Base-by-base conservation (phyloP, 352 stramenopile species). In the Phytophthora colocasiae region DNA sequence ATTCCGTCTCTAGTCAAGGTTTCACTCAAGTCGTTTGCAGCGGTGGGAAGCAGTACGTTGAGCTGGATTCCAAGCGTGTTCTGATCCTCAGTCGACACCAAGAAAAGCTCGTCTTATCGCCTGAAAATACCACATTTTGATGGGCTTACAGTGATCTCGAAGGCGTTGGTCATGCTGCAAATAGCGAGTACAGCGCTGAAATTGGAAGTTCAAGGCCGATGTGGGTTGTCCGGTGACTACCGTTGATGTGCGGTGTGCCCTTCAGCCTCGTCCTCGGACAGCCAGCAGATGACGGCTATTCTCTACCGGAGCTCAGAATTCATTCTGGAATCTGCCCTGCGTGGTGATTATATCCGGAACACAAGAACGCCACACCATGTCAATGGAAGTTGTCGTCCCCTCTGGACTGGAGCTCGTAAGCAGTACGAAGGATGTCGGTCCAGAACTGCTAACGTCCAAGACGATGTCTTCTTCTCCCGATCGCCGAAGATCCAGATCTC, bases 281-380 rank as follows among this genome's bases (percentile, higher is more conserved):
- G 17, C 15, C 12, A 53, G 11, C 52, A 62, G 11, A 64, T 73
- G 51, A 36, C 26, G 57, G 57, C 63, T 47, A 45, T 52, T 67
- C 43, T 58, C 58, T 55, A 36, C 46, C 19, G 4, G 43, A 22
- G 17, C 36, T 12, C 38, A 57, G 47, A 8, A 22, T 26, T 49
- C 69, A 77, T 77, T 77, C 44, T 61, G 38, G 56, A 77, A 73
- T 70, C 63, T 72, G 41, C 69, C 45, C 17, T 60, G 44, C 36
- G 49, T 34, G 44, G 60, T 41, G 56, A 59, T 46, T 66, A 26
- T 52, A 57, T 36, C 34, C 22, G 45, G 24, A 46, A 22, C 22
- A 36, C 41, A 48, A 8, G 9, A 38, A 19, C 19, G 59, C 41
- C n/a, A 39, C 29, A 19, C 31, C 45, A 73, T 73, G 63, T 19